These are phyloP conservation scores for Penicillium macrosclerotiorum DNA, from an alignment of 495 filamentous ascomycete species.

Conservation along the genomic window DNA sequence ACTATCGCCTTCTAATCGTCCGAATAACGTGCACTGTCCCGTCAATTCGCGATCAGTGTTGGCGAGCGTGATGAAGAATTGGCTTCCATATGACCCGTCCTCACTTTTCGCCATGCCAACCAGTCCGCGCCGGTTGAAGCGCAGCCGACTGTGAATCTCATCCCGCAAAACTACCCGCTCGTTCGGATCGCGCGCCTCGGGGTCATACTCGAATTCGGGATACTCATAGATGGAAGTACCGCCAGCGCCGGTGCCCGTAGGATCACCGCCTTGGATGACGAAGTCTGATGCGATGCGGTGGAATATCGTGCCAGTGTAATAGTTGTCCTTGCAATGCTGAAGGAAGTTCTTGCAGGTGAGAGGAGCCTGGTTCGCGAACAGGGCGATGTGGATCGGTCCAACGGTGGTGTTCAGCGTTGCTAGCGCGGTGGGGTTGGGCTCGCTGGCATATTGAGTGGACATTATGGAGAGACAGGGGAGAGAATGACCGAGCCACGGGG, in stretches of 20 bases:
- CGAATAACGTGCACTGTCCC: constrained; percentile 91
- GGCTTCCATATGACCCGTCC: constrained; percentile 76
- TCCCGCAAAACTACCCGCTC: constrained; percentile 70
- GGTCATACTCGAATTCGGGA: constrained; percentile 71
- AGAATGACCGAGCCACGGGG: constrained; percentile 1
- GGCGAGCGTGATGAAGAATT: constrained; percentile 93
- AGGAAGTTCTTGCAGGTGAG: constrained; percentile 93
- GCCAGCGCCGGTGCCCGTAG: constrained; percentile 85
- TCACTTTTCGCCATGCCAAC: constrained; percentile 85
- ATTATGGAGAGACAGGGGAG: constrained; percentile 43
- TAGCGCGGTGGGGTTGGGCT: constrained; percentile 88
- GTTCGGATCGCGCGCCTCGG: constrained; percentile 55
- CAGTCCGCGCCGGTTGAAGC: constrained; percentile 87
- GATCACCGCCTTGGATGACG: constrained; percentile 93
- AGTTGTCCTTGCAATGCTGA: constrained; percentile 89
- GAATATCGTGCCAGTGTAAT: constrained; percentile 90
- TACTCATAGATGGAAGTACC: constrained; percentile 89
- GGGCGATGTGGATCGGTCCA: constrained; percentile 83
- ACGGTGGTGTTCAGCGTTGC: constrained; percentile 84
- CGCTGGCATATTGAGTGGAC: constrained; percentile 88
- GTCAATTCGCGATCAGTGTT: constrained; percentile 78
- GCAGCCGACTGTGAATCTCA: constrained; percentile 88
- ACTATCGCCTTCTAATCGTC: constrained; percentile 86
- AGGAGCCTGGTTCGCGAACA: constrained; percentile 92
- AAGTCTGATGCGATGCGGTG: constrained; percentile 91